A percentile compares a stretch with the other conserved stretches of the same genome.
These are phyloP conservation scores for Vigna angularis DNA, from an alignment of 306 rosid genomes.

Conservation along the genomic window DNA sequence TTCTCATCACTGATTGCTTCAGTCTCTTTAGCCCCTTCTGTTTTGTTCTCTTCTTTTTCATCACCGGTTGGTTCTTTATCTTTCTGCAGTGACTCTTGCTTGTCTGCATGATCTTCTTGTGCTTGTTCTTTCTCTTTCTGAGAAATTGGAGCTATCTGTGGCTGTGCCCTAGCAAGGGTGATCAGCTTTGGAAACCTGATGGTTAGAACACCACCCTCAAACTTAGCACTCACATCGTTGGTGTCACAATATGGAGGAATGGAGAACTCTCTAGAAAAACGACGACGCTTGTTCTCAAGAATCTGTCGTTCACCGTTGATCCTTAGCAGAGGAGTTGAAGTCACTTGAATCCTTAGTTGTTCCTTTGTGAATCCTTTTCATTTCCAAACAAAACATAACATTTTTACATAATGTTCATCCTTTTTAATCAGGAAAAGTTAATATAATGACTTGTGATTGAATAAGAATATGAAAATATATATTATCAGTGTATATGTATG, in stretches of 20 bases:
- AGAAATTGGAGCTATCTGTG: slow-evolving; percentile 14
- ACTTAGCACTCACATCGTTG: slow-evolving; percentile 56
- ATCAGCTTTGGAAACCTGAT: slow-evolving; percentile 56
- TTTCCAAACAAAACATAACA: not conserved
- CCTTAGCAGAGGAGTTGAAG: slow-evolving; percentile 49
- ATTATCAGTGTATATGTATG: too few species aligned
- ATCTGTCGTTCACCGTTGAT: slow-evolving; percentile 56
- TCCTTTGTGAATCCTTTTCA: slow-evolving; percentile 65
- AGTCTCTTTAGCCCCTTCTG: not conserved
- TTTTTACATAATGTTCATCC: not conserved
- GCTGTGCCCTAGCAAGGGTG: slow-evolving; percentile 23
- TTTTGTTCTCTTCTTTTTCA: slow-evolving; percentile 12
- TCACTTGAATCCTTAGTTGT: slow-evolving; percentile 60
- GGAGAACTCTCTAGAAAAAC: slow-evolving; percentile 59
- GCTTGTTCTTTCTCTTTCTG: not conserved
- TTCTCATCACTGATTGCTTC: slow-evolving; percentile 27
- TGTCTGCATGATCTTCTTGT: slow-evolving; percentile 1
- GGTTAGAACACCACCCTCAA: slow-evolving; percentile 54
- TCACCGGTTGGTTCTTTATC: not conserved
- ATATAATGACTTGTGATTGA: too few species aligned
- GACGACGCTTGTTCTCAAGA: slow-evolving; percentile 51
- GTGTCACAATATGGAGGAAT: slow-evolving; percentile 55
- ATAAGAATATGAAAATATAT: too few species aligned
- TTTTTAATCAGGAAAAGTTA: too few species aligned
- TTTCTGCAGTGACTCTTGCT: not conserved